Evolutionary conservation across 2,329 filamentous ascomycete species (phyloP).

Genomic region (Epichloe festucae): DNA sequence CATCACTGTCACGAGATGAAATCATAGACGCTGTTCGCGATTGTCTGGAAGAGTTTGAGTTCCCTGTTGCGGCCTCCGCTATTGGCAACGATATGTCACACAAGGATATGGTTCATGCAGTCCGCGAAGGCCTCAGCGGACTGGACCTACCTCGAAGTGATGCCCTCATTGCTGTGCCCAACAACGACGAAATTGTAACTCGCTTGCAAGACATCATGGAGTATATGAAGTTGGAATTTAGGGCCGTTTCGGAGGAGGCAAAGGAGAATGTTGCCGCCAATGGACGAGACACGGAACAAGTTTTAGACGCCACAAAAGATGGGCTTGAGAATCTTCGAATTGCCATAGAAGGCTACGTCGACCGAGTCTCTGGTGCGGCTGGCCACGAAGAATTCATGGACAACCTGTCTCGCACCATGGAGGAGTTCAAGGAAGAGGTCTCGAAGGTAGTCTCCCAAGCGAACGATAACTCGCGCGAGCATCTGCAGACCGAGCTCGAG

Average conservation of each 20-base stretch:
- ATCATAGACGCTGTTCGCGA: conserved; percentile 74
- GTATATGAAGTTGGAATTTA: conserved; percentile 45
- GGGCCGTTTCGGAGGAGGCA: conserved; percentile 45
- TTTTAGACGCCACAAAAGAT: conserved; percentile 77
- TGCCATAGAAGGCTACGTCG: conserved; percentile 72
- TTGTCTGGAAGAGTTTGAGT: conserved; percentile 75
- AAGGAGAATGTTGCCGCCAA: conserved; percentile 71
- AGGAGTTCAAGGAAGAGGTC: conserved; percentile 55
- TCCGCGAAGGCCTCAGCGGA: conserved; percentile 44
- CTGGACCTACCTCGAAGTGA: conserved; percentile 32
- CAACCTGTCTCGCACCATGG: conserved; percentile 49
- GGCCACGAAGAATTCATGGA: conserved; percentile 71
- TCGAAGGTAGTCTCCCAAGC: conserved; percentile 41
- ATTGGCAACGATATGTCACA: conserved; percentile 39
- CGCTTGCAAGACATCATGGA: conserved; percentile 54
- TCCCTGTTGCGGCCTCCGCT: conserved; percentile 48
- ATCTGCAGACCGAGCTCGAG: conserved; percentile 72
- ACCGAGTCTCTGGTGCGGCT: conserved; percentile 53
- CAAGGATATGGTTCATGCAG: conserved; percentile 51
- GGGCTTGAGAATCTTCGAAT: conserved; percentile 68
- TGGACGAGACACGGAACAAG: conserved; percentile 74
- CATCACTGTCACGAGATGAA: conserved; percentile 64
- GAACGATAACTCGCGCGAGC: conserved; percentile 39
- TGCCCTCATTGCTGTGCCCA: conserved; percentile 27
- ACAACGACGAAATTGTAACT: conserved; percentile 37